Conservation (phyloP, 148 eudicot species). For the Rhododendron griersonianum region DNA sequence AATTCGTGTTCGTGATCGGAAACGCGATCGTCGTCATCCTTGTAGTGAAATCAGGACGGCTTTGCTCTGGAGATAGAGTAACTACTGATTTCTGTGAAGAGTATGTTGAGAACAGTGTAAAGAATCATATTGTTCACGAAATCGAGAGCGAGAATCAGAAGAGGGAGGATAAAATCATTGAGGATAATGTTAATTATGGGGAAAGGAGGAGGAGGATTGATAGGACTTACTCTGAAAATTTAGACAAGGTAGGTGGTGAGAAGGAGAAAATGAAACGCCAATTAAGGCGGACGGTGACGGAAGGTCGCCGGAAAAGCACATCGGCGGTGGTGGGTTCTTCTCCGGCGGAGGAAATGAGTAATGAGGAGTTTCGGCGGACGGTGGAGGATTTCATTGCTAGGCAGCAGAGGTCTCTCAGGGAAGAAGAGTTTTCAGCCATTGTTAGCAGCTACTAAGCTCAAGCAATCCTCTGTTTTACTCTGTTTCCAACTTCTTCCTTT, state of each 20-base stretch:
- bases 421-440: constrained; percentile 38
- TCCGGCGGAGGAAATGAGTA: constrained; percentile 12
- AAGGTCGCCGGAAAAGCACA: neutral
- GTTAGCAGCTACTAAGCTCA: neutral
- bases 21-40: constrained; percentile 62
- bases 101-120: constrained; percentile 19
- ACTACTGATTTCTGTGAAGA: constrained; percentile 21
- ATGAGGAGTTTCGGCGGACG: constrained; percentile 15
- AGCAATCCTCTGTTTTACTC: constrained; percentile 6
- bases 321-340: neutral
- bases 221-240: constrained; percentile 55
- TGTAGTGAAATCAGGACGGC: constrained; percentile 40
- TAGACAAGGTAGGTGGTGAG: constrained; percentile 12
- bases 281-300: constrained; percentile 7
- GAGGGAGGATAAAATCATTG: neutral
- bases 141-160: neutral
- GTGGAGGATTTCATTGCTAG: constrained; percentile 70
- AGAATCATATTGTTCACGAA: neutral
- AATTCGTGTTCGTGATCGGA: constrained; percentile 69
- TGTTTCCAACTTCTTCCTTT: neutral
- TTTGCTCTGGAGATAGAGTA: neutral
- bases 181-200: neutral
- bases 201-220: constrained; percentile 35
- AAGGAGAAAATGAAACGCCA: constrained; percentile 8
- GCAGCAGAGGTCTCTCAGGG: constrained; percentile 75